These are phyloP conservation scores for Casaregolazyma lundiana DNA, from an alignment of 1,139 yeast genomes.

Conservation along the genomic window DNA sequence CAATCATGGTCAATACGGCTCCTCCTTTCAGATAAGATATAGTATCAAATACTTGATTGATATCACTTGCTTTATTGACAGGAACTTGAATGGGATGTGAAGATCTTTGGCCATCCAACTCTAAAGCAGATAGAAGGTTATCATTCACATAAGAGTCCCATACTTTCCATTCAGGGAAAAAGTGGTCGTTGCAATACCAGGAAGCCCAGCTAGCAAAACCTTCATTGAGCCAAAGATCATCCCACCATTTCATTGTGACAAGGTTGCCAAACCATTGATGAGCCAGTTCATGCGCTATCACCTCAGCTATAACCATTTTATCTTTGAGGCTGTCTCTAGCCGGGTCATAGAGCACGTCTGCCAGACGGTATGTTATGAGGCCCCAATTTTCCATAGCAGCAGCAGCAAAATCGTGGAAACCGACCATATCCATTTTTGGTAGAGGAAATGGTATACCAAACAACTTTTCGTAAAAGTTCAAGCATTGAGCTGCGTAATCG, in stretches of 20 bases:
- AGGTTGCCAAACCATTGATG: constrained; percentile 84
- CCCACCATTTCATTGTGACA: constrained; percentile 87
- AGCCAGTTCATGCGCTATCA: constrained; percentile 75
- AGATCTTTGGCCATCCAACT: constrained; percentile 63
- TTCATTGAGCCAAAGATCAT: constrained; percentile 77
- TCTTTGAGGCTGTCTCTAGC: constrained; percentile 47
- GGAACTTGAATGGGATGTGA: constrained; percentile 80
- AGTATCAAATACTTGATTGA: constrained; percentile 73
- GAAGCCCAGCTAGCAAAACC: constrained; percentile 84
- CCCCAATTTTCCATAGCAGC: constrained; percentile 89
- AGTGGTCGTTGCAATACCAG: constrained; percentile 59
- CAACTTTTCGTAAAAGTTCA: constrained; percentile 59
- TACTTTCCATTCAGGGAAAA: constrained; percentile 69
- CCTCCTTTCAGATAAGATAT: constrained; percentile 76
- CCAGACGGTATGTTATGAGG: constrained; percentile 64
- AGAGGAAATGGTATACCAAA: constrained; percentile 66
- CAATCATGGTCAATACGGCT: constrained; percentile 66
- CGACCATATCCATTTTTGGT: constrained; percentile 69
- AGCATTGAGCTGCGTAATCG: constrained; percentile 59
- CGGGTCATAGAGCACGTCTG: constrained; percentile 61
- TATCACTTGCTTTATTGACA: constrained; percentile 66
- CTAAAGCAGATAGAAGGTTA: constrained; percentile 58
- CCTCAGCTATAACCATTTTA: constrained; percentile 69
- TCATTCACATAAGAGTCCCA: constrained; percentile 61
- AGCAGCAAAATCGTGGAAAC: constrained; percentile 70